Evolutionary conservation across 164 flowering plant species (phyloP), one percentile per base, ranked within the genome.

Genomic region (Amborella trichopoda): DNA sequence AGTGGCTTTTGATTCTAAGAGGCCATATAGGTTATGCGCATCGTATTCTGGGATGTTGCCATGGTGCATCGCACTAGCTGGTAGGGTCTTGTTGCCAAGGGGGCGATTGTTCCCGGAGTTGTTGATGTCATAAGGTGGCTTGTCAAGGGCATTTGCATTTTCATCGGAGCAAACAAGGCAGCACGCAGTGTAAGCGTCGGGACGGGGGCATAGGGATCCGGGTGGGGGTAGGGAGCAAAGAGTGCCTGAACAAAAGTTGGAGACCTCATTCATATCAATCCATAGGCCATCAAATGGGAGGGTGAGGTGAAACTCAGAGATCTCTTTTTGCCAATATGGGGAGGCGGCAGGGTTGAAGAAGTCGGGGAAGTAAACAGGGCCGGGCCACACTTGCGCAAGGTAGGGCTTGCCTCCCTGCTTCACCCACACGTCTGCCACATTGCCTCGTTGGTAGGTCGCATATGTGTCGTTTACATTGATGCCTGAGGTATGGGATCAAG

Each of bases 261-360:
- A 71, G 30, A 71, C 2, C 60, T 88, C 97, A 54, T 88, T 88
- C 97, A 88, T 88, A 66, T 88, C 97, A 51, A 84, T 56, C 97
- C 94, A 88, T 10, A 87, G 71, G 17, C 97, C 97, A 52, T 88
- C 93, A 27, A 80, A 21, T 4, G 76, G 76, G 36, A 81, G 46
- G 41, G 69, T 30, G 44, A 75, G 60, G 0, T 34, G 71, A 40
- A 88, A 88, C 3, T 52, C 28, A 12, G 65, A 59, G 42, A 84
- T 78, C 62, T 88, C 97, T 21, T 49, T 52, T 0, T 37, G 53
- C 97, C 97, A 87, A 40, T 45, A 83, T 3, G 1, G 22, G 5
- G 8, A 45, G 21, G 53, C 36, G 0, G 26, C 41, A 5, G 88
- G 94, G 30, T 83, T 75, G 4, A 73, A 8, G 50, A 83, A 83